Percentiles rank a stretch among this genome's conserved stretches.
phyloP scores from a whole-genome alignment of 2,329 filamentous ascomycete species.

The Kalaharituber pfeilii region DNA sequence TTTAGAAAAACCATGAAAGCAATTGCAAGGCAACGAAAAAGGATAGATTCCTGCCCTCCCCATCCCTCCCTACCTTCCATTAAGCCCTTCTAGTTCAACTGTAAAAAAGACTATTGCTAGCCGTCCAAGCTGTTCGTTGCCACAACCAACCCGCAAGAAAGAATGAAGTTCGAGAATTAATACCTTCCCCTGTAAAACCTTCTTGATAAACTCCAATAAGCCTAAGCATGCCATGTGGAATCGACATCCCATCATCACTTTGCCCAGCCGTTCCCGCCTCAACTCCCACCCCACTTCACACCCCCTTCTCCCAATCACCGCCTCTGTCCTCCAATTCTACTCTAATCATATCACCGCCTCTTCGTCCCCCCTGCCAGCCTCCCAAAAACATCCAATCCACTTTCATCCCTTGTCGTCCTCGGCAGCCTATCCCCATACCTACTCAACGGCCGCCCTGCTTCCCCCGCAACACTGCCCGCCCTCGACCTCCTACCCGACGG shows the following conservation, averaged over 20 bases:
- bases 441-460: constrained; percentile 40
- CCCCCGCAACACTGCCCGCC: constrained; percentile 25
- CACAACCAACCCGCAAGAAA: neutral
- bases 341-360: constrained; percentile 1
- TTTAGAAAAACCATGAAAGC: neutral
- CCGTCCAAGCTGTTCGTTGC: too few species aligned
- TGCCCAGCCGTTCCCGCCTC: neutral
- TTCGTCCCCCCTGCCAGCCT: neutral
- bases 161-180: neutral
- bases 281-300: neutral
- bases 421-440: constrained; percentile 42
- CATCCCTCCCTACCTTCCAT: too few species aligned
- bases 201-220: too few species aligned
- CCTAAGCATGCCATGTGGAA: too few species aligned
- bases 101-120: too few species aligned
- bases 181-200: neutral
- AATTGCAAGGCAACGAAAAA: neutral
- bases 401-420: constrained; percentile 33
- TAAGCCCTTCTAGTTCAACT: too few species aligned
- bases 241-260: neutral
- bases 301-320: neutral
- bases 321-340: neutral
- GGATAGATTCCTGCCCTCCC: too few species aligned
- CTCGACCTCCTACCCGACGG: constrained; percentile 35
- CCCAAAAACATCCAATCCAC: neutral